Base-by-base conservation (phyloP, 306 rosid genomes). In the Pyrus bretschneideri region DNA sequence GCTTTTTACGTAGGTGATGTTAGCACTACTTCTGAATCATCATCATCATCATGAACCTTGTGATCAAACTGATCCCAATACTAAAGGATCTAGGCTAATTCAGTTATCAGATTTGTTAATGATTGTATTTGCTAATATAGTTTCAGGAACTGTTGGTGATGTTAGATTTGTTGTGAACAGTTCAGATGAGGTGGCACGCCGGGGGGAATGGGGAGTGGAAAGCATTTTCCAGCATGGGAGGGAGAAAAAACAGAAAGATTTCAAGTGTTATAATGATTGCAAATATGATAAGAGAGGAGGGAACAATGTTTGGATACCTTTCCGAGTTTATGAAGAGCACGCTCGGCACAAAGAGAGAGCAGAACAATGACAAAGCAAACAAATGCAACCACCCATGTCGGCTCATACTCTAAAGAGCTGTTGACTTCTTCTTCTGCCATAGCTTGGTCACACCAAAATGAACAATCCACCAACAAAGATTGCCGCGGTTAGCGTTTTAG, bases 321-420 rank as follows among this genome's bases (percentile, higher is more conserved):
- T 73, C 99, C 99, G 46, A 92, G 90, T 45, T 42, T 59, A 83
- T 92, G 97, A 85, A 95, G 91, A 60, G 76, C 85, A 18, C 97
- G 97, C 78, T 90, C 97, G 29, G 69, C 91, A 11, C 81, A 79
- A 4, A 90, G 81, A 79, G 99, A 95, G 76, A 92, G 67, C 78
- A 82, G 74, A 80, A 95, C 99, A 46, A 95, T 92, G 85, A 92
- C 75, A 78, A 83, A 82, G 82, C 93, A 91, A 71, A 95, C 89
- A 75, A 68, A 83, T 7, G 99, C 98, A 11, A 96, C 90, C 33
- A 96, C 86, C 99, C 99, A 96, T 64, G 97, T 91, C 30, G 99
- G 91, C n/a, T 94, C 88, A 72, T 73, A 92, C 86, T 96, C 98
- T 30, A 96, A 85, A 42, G 91, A 90, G 71, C 74, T 75, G 82